These are phyloP conservation scores for Neonectria sp. DNA, from an alignment of 2,329 filamentous ascomycete genomes.

Conservation along the genomic window DNA sequence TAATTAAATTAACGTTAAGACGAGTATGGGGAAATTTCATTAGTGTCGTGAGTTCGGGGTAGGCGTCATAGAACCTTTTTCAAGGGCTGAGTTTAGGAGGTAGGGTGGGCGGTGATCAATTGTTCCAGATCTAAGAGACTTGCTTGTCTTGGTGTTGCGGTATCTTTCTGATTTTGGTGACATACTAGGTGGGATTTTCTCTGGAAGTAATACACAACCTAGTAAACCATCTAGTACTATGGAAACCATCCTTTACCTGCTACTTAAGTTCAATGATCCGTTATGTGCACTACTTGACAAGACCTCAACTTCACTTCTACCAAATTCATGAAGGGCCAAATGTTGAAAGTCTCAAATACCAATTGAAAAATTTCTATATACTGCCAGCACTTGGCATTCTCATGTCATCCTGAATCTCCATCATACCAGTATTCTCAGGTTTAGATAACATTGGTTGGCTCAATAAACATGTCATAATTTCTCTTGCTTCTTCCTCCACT, in stretches of 20 bases:
- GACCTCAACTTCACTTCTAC: neutral
- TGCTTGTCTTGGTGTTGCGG: neutral
- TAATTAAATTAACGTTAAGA: neutral
- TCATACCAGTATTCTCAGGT: neutral
- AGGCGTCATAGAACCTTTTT: neutral
- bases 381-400: constrained; percentile 4
- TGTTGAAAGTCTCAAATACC: neutral
- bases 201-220: neutral
- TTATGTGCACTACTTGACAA: neutral
- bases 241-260: too few relatives aligned
- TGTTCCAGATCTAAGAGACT: neutral
- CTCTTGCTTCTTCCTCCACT: neutral
- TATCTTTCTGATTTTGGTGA: neutral
- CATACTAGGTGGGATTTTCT: neutral
- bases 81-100: neutral
- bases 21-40: neutral
- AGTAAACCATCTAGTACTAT: too few relatives aligned
- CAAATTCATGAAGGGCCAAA: neutral
- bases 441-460: neutral
- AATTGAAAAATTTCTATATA: neutral
- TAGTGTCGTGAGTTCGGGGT: neutral
- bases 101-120: neutral
- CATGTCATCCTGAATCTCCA: neutral
- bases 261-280: too few relatives aligned
- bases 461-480: too few relatives aligned